Conservation (phyloP, 2,329 filamentous ascomycete species). For the Aplosporella prunicola region DNA sequence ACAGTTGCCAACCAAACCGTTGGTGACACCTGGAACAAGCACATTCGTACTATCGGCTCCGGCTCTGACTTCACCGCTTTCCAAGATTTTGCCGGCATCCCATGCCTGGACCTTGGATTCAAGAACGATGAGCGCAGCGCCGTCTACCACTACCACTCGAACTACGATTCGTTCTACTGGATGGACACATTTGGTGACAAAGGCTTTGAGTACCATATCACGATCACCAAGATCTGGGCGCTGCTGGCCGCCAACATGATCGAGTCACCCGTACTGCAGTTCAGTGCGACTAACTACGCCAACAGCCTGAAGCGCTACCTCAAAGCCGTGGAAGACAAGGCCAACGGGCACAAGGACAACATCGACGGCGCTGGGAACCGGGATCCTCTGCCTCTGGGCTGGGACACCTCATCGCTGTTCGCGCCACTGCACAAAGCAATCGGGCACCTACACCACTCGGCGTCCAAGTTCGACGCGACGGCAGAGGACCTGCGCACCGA, state of each 20-base stretch:
- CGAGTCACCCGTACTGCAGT: slow-evolving; percentile 38
- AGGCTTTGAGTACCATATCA: slow-evolving; percentile 48
- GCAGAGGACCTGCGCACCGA: slow-evolving; percentile 40
- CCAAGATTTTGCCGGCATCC: slow-evolving; percentile 44
- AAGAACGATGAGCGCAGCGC: slow-evolving; percentile 30
- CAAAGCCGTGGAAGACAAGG: slow-evolving; percentile 29
- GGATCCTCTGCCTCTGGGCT: too few species aligned
- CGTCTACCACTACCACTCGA: slow-evolving; percentile 70
- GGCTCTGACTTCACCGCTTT: slow-evolving; percentile 45
- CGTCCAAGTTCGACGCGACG: slow-evolving; percentile 42
- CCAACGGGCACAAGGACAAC: slow-evolving; percentile 16
- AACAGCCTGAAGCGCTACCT: slow-evolving; percentile 34
- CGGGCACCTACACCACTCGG: slow-evolving; percentile 37
- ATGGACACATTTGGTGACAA: slow-evolving; percentile 70
- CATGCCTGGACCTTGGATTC: slow-evolving; percentile 41
- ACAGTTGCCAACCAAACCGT: slow-evolving; percentile 60
- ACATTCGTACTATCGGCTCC: slow-evolving; percentile 47
- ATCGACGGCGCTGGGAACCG: too few species aligned
- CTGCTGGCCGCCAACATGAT: slow-evolving; percentile 37
- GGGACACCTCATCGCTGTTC: slow-evolving; percentile 29
- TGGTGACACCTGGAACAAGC: slow-evolving; percentile 49
- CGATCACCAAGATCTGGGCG: slow-evolving; percentile 38
- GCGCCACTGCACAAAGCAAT: slow-evolving; percentile 41
- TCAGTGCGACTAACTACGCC: slow-evolving; percentile 41
- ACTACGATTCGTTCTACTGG: slow-evolving; percentile 79